Evolutionary conservation across 176 grass and related monocot genomes (phyloP).

Genomic region (Tillandsia leiboldiana): DNA sequence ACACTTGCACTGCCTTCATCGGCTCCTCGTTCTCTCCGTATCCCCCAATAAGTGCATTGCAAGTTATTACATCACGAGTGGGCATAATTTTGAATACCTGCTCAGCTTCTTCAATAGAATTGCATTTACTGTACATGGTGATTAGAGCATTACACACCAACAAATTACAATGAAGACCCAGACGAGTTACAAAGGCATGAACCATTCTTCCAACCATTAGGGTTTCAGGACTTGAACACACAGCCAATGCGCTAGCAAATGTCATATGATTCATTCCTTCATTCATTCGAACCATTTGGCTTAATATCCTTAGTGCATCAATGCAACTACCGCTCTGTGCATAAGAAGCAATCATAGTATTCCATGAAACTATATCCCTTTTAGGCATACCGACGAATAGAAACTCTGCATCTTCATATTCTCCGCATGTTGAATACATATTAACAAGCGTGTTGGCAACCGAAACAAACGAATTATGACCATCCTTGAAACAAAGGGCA

Average conservation of each 20-base stretch:
- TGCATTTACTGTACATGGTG: slow-evolving; percentile 79
- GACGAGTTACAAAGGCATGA: slow-evolving; percentile 50
- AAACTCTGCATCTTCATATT: slow-evolving; percentile 25
- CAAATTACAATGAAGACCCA: slow-evolving; percentile 38
- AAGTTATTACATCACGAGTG: slow-evolving; percentile 49
- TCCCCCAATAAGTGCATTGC: slow-evolving; percentile 65
- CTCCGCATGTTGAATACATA: slow-evolving; percentile 45
- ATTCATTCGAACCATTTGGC: slow-evolving; percentile 27
- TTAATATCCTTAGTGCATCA: slow-evolving; percentile 34
- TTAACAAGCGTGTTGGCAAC: slow-evolving; percentile 29
- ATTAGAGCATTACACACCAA: slow-evolving; percentile 40
- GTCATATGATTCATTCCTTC: slow-evolving; percentile 52
- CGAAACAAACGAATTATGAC: slow-evolving; percentile 25
- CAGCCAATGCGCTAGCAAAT: slow-evolving; percentile 60
- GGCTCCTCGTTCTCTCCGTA: slow-evolving; percentile 32
- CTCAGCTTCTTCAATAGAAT: slow-evolving; percentile 32
- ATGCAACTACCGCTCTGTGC: slow-evolving; percentile 20
- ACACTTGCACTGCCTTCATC: slow-evolving; percentile 34
- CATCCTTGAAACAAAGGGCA: slow-evolving; percentile 38
- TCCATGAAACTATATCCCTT: slow-evolving; percentile 76
- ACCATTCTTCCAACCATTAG: slow-evolving; percentile 50
- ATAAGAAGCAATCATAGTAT: slow-evolving; percentile 67
- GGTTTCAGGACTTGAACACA: slow-evolving; percentile 40
- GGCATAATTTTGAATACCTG: slow-evolving; percentile 48
- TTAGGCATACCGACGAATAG: slow-evolving; percentile 49